Evolutionary conservation across 2,329 filamentous ascomycete genomes (phyloP).

Genomic region (Clarireedia homoeocarpa): DNA sequence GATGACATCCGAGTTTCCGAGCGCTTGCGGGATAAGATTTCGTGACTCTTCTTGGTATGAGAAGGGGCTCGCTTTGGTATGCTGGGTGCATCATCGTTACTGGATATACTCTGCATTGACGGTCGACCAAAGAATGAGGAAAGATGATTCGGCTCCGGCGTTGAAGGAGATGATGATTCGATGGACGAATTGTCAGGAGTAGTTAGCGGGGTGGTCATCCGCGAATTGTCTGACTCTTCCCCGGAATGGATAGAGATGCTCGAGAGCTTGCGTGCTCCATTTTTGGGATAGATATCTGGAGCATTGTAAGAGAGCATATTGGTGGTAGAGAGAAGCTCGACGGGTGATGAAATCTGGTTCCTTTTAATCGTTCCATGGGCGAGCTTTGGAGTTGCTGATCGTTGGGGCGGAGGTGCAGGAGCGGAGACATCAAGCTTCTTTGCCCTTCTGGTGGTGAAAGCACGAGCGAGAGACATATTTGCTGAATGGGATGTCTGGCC

Average conservation of each 20-base stretch:
- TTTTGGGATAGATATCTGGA: constrained; percentile 57
- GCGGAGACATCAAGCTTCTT: constrained; percentile 35
- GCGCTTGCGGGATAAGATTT: constrained; percentile 62
- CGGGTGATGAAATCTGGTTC: constrained; percentile 75
- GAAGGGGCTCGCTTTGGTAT: constrained; percentile 75
- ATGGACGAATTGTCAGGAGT: constrained; percentile 38
- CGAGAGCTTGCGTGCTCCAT: neutral
- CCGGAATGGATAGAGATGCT: constrained; percentile 36
- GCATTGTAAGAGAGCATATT: constrained; percentile 96
- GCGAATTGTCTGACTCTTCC: constrained; percentile 63
- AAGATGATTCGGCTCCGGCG: constrained; percentile 55
- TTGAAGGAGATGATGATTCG: constrained; percentile 33
- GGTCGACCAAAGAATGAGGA: constrained; percentile 52
- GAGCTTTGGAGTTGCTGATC: constrained; percentile 24
- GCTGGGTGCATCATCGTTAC: constrained; percentile 37
- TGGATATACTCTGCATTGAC: constrained; percentile 30
- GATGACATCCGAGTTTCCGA: constrained; percentile 55
- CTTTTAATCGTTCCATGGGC: constrained; percentile 28
- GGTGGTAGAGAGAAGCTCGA: constrained; percentile 85
- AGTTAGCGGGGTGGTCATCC: constrained; percentile 34
- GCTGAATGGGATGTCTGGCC: constrained; percentile 13
- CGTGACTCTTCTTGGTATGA: constrained; percentile 82
- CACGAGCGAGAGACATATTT: constrained; percentile 54
- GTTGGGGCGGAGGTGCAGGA: constrained; percentile 17
- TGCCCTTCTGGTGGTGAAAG: constrained; percentile 58